Evolutionary conservation across 345 rosid genomes (phyloP).

Genomic region (Ceriops zippeliana): DNA sequence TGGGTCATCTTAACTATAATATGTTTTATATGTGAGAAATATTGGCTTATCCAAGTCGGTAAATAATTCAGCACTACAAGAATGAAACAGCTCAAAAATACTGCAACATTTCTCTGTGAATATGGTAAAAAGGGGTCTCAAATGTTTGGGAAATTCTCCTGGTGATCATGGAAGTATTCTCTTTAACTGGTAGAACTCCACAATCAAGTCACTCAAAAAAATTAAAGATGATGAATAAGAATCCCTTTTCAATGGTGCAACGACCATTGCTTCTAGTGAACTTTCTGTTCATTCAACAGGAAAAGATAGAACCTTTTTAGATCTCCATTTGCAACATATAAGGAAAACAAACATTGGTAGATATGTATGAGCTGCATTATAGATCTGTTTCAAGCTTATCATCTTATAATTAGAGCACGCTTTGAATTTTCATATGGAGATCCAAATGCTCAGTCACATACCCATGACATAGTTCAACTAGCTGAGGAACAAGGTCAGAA

Average conservation of each 20-base stretch:
- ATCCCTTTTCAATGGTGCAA: not conserved
- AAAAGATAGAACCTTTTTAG: not conserved
- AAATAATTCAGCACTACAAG: not conserved
- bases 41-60: not conserved
- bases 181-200: too few species aligned
- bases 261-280: not conserved
- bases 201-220: not conserved
- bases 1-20: constrained; percentile 2
- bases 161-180: too few species aligned
- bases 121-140: too few species aligned
- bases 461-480: constrained; percentile 91
- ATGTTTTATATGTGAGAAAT: constrained; percentile 10
- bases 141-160: too few species aligned
- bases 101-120: not conserved
- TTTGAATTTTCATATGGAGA: too few species aligned
- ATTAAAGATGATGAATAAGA: not conserved
- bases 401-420: too few species aligned
- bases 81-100: not conserved
- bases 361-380: too few species aligned
- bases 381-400: too few species aligned
- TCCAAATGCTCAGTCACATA: constrained; percentile 22
- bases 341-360: too few species aligned
- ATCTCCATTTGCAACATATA: too few species aligned
- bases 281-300: not conserved
- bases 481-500: constrained; percentile 88